Evolutionary conservation across 2,329 filamentous ascomycete genomes (phyloP), one percentile per base, ranked within the genome.

Genomic region (Paecilomyces fulvus): DNA sequence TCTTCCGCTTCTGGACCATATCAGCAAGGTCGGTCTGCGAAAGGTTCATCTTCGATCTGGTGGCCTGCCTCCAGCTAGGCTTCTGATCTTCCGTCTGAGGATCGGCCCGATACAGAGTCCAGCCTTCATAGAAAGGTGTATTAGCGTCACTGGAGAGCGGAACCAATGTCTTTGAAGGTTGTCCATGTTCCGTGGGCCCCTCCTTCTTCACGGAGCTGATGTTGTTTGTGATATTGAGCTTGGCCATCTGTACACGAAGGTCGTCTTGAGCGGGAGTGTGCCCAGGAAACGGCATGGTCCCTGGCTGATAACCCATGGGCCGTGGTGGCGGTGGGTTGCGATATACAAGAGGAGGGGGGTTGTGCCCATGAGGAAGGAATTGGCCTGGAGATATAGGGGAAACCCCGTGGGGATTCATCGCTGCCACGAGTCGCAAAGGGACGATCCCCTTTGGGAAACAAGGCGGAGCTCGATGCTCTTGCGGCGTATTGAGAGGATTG

Each of bases 81-180:
- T 65, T 64, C 48, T 67, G 63, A 10, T 67, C 67, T n/a, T 65
- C 58, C 20, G 57, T 55, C 23, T 57, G 51, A 10, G 66, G 60
- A 12, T 67, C 63, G 14, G 69, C 70, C 53, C 69, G 69, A 61
- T 64, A 66, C 52, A 73, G 67, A n/a, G 65, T 70, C 58, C 67
- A 74, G 2, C 72, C 70, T 55, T 70, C 70, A 21, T 69, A 69
- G 14, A 59, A 52, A 3, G 60, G 59, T 7, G 55, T 25, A 17
- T 57, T 57, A 12, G 61, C 51, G 25, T 58, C 56, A 12, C 56
- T 21, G 21, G 63, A 59, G 17, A 43, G 30, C 2, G 20, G 51
- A 9, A 48, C 49, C 28, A 49, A 11, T 11, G 48, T 30, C 56
- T 56, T 49, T 53, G 53, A 12, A 25, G n/a, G 20, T 50, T 59